Evolutionary conservation across 2,329 filamentous ascomycete species (phyloP), one percentile per base, ranked within the genome.

Genomic region (Epichloe glyceriae): DNA sequence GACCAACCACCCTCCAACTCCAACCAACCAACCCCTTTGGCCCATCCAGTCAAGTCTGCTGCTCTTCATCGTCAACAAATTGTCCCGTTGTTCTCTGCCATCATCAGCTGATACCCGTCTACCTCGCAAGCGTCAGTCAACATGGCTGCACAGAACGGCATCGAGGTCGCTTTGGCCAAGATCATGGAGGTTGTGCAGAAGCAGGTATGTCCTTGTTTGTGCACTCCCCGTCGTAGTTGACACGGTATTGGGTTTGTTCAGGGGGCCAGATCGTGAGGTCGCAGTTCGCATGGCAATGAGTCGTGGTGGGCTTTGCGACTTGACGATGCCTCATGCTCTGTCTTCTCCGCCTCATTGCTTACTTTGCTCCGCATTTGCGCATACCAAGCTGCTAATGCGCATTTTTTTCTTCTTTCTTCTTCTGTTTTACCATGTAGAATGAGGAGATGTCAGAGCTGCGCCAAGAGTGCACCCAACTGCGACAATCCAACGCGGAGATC

Each of bases 371-470:
- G 17, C 12, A 11, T 41, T 20, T 20, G 30, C 22, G 19, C 35
- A 40, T 43, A 30, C 30, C 47, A 44, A 19, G 26, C 39, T 43
- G 33, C 40, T 49, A 41, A 46, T 43, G 40, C 34, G 10, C 10
- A 2, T 8, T 26, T 33, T 26, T 19, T 34, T 12, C 1, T 10
- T 2, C 6, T 14, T 45, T 34, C 5, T 44, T 17, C n/a, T 4
- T 17, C 4, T 45, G 3, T 45, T 45, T 22, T n/a, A 3, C 41
- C 41, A 15, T 33, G 20, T 47, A 60, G 58, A 59, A 57, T 38
- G 46, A 55, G 39, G 58, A 60, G 45, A 52, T 60, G 53, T 43
- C 50, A 5, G 57, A 58, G 49, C 49, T 60, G 48, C 58, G 58
- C 37, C 51, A 41, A 7, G 57, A 60, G 50, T 59, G 56, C 52